These are phyloP conservation scores for Mortierella sp. DNA, from an alignment of 371 early-diverging fungal genomes.

Conservation along the genomic window DNA sequence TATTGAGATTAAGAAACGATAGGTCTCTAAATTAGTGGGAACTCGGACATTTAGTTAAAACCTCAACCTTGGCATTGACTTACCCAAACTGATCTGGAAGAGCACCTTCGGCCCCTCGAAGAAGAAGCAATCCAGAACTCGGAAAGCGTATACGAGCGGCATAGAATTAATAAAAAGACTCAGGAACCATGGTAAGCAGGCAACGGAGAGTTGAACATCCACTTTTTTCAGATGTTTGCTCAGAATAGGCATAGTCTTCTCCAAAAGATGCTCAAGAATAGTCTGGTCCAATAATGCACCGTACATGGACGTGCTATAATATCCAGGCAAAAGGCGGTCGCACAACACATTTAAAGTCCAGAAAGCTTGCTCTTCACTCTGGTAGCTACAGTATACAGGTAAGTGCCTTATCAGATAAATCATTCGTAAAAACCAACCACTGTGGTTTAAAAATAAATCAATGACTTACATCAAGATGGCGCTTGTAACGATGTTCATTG, in stretches of 20 bases:
- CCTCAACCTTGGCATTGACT: not conserved
- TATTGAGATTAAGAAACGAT: constrained; percentile 20
- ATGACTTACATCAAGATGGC: constrained; percentile 85
- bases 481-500: constrained; percentile 98
- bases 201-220: constrained; percentile 95
- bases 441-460: not conserved
- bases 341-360: constrained; percentile 92
- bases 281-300: constrained; percentile 96
- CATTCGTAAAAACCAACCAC: not conserved
- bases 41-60: too few species aligned
- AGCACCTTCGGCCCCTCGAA: constrained; percentile 94
- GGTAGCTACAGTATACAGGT: constrained; percentile 63
- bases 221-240: constrained; percentile 83
- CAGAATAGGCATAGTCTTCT: constrained; percentile 83
- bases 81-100: constrained; percentile 87
- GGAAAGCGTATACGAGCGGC: constrained; percentile 88
- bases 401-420: not conserved
- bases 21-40: not conserved
- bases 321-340: constrained; percentile 92
- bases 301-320: constrained; percentile 97
- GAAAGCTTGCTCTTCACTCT: constrained; percentile 97
- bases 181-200: constrained; percentile 96
- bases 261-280: constrained; percentile 91
- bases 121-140: constrained; percentile 94
- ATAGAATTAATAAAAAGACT: constrained; percentile 95